Evolutionary conservation across 208 protist genomes (phyloP), one percentile per base, ranked within the genome.

Genomic region (Leishmania martiniquensis): DNA sequence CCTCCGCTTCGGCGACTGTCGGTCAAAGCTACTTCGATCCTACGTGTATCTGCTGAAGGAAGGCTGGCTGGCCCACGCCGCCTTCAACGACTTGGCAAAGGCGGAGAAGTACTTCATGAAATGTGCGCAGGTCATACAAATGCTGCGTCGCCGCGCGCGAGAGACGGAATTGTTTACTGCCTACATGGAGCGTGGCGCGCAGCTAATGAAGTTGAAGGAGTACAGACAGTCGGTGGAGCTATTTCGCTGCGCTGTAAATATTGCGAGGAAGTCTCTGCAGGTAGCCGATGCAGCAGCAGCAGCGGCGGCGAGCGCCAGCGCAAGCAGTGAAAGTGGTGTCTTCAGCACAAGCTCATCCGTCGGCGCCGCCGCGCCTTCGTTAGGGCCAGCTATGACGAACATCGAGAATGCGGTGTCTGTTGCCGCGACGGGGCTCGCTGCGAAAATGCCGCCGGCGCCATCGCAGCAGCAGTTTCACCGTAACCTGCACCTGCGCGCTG

Each of bases 171-270:
- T 90, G 12, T 97, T 93, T 52, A 85, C 76, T 2, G 91, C 87
- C 6, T 87, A 89, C 79, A 96, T 91, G 86, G 90, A 95, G 68
- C 83, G 93, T 22, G 93, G 93, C 12, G 84, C 85, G 65, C 91
- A 97, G 81, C 88, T 96, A 15, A 80, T 94, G 77, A 83, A 92
- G 57, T 72, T 83, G 47, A 86, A 87, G 63, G 42, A 88, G 63
- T 94, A 93, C 73, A 77, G 67, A 39, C 75, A 78, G 59, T 82
- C 89, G 1, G 87, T 95, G 22, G 66, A 78, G 45, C 62, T 91
- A 42, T 92, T 96, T 57, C 72, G 80, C 39, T 72, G 75, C 7
- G 93, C 93, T 25, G 86, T 94, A 44, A 85, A 87, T n/a, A 84
- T 89, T 39, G 86, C 87, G 25, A 90, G 90, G 65, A 80, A 77